Evolutionary conservation across 2,329 filamentous ascomycete species (phyloP), one percentile per base, ranked within the genome.

Genomic region (Xylaria sp.): DNA sequence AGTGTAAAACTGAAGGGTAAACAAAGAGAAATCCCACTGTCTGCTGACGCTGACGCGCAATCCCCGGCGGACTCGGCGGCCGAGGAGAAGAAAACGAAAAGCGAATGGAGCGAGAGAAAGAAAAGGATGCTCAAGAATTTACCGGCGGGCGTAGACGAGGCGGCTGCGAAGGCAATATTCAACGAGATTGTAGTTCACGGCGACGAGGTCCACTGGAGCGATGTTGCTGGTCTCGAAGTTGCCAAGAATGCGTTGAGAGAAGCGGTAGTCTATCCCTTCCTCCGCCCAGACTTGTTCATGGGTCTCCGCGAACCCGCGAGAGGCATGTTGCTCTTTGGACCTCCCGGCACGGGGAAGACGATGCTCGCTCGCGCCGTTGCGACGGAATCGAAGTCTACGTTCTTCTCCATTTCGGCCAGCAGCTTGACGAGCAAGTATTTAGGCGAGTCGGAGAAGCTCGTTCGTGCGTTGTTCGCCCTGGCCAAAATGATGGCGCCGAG

Each of bases 311-410:
- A 99, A 69, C 94, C 94, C 18, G 93, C 94, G 13, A 82, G 92
- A 53, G 94, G 94, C 5, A 97, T 99, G 91, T 80, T 99, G 1
- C 80, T 99, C 1, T 99, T 99, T 68, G 94, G 94, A 0, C 94
- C 94, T 1, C 94, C 94, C 0, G 94, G 94, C n/a, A 99, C 94
- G 0, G 94, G 94, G 48, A 99, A 99, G 73, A 99, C 94, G 0
- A 99, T 99, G 94, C 78, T 99, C 37, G 94, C 94, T 8, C 85
- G 94, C 60, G 92, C 91, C 7, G 93, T 97, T 0, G 94, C 94
- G 1, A 97, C 94, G 0, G 94, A 99, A 72, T 96, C 91, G 1
- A 89, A 87, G 65, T 96, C 91, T 9, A 96, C 95, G 0, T 99
- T 97, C 74, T 97, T 99, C 74, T 95, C 92, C 13, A 96, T 99